Evolutionary conservation across 306 rosid genomes (phyloP).

Genomic region (Purshia tridentata): DNA sequence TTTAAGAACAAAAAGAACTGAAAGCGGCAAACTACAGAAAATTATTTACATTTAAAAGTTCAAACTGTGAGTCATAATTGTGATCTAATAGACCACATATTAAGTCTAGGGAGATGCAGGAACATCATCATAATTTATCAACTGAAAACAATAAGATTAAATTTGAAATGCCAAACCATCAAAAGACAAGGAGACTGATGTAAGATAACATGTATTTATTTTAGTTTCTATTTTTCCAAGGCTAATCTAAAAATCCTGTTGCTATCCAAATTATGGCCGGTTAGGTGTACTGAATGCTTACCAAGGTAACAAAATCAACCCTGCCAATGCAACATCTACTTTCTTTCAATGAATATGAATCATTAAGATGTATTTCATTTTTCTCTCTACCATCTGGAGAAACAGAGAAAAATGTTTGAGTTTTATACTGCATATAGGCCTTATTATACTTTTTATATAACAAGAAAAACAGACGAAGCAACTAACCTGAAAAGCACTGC

Average conservation of each 20-base stretch:
- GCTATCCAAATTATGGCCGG: conserved; percentile 13
- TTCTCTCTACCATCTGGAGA: conserved; percentile 42
- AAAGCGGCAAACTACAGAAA: too few species aligned
- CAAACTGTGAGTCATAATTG: background rate
- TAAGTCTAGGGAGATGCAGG: background rate
- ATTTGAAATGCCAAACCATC: background rate
- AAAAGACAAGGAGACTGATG: background rate
- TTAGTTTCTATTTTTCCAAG: conserved; percentile 8
- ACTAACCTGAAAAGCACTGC: conserved; percentile 46
- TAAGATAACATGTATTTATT: background rate
- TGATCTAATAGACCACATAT: background rate
- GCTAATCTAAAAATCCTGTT: conserved; percentile 12
- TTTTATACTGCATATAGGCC: background rate
- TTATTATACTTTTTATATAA: conserved; percentile 12
- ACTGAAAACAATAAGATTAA: background rate
- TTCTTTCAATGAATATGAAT: conserved; percentile 31
- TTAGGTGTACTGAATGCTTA: conserved; percentile 29
- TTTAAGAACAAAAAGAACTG: too few species aligned
- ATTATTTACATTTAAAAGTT: background rate
- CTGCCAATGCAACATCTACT: conserved; percentile 66
- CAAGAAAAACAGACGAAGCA: conserved; percentile 21
- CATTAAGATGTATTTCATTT: conserved; percentile 16
- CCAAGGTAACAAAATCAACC: conserved; percentile 83
- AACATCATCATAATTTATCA: background rate
- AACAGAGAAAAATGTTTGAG: conserved; percentile 21